phyloP scores from a whole-genome alignment of 1,139 yeast genomes.

The Candida tropicalis region DNA sequence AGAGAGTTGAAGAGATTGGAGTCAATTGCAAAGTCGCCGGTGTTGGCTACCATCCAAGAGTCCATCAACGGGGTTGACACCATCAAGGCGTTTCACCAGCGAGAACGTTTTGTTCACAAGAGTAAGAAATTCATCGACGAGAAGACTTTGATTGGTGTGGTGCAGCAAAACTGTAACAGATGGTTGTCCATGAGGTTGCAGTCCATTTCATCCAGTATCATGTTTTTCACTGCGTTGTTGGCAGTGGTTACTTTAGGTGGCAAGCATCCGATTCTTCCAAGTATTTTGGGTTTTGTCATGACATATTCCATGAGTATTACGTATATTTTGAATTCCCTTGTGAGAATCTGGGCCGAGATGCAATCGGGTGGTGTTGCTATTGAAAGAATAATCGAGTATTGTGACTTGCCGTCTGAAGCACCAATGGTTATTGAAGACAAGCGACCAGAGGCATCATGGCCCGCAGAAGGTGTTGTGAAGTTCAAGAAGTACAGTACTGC shows the following conservation, averaged over 20 bases:
- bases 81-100: constrained; percentile 57
- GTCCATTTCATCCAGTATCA: constrained; percentile 29
- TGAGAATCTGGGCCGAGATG: constrained; percentile 34
- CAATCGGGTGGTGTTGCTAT: constrained; percentile 35
- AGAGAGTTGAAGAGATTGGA: constrained; percentile 36
- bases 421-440: constrained; percentile 26
- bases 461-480: constrained; percentile 28
- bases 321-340: constrained; percentile 27
- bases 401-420: constrained; percentile 30
- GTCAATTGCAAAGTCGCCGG: constrained; percentile 49
- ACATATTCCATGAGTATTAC: constrained; percentile 33
- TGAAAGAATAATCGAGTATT: constrained; percentile 36
- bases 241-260: constrained; percentile 26
- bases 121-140: constrained; percentile 62
- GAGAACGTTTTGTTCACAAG: constrained; percentile 53
- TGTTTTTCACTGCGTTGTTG: constrained; percentile 28
- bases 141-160: constrained; percentile 49
- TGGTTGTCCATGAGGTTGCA: constrained; percentile 41
- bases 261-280: constrained; percentile 26
- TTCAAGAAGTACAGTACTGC: constrained; percentile 33
- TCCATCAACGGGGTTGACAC: constrained; percentile 63
- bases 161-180: constrained; percentile 29
- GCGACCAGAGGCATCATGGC: constrained; percentile 32
- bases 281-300: constrained; percentile 38
- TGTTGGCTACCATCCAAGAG: constrained; percentile 66